Conservation (phyloP, 2,329 filamentous ascomycete genomes). For the Pseudocercospora musae region DNA sequence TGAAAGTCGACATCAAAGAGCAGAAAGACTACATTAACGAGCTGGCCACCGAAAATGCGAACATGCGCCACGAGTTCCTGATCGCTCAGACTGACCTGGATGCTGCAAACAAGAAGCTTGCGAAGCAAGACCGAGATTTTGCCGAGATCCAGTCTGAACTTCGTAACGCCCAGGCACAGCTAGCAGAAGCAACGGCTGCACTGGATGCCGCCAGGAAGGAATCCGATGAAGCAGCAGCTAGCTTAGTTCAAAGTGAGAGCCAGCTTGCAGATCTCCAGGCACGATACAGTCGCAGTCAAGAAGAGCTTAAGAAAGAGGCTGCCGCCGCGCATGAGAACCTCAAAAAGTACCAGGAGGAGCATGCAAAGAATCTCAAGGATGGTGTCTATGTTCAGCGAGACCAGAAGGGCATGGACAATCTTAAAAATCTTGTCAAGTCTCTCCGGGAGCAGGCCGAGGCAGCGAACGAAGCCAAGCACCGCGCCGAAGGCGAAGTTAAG, state of each 20-base stretch:
- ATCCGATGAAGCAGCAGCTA: slow-evolving; percentile 39
- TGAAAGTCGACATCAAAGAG: slow-evolving; percentile 50
- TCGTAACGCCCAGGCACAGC: not conserved
- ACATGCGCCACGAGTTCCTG: slow-evolving; percentile 18
- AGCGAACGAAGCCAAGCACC: slow-evolving; percentile 53
- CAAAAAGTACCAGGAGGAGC: slow-evolving; percentile 41
- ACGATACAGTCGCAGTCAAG: slow-evolving; percentile 12
- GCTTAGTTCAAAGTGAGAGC: slow-evolving; percentile 24
- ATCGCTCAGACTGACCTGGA: slow-evolving; percentile 10
- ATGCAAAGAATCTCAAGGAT: slow-evolving; percentile 47
- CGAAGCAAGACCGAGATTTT: slow-evolving; percentile 28
- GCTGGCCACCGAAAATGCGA: slow-evolving; percentile 67
- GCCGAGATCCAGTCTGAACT: slow-evolving; percentile 42
- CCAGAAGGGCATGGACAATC: slow-evolving; percentile 52
- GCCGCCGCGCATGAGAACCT: slow-evolving; percentile 31
- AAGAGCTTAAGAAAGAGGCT: slow-evolving; percentile 42
- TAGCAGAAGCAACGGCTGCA: slow-evolving; percentile 35
- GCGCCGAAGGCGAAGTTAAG: slow-evolving; percentile 45
- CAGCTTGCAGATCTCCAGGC: slow-evolving; percentile 58
- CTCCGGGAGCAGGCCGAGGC: slow-evolving; percentile 53
- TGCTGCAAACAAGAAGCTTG: slow-evolving; percentile 12
- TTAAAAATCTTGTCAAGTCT: slow-evolving; percentile 55
- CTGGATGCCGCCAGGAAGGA: slow-evolving; percentile 42
- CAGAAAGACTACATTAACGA: slow-evolving; percentile 61
- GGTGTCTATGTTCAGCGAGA: slow-evolving; percentile 47